Conservation (phyloP, 306 rosid species). For the Psophocarpus tetragonolobus region DNA sequence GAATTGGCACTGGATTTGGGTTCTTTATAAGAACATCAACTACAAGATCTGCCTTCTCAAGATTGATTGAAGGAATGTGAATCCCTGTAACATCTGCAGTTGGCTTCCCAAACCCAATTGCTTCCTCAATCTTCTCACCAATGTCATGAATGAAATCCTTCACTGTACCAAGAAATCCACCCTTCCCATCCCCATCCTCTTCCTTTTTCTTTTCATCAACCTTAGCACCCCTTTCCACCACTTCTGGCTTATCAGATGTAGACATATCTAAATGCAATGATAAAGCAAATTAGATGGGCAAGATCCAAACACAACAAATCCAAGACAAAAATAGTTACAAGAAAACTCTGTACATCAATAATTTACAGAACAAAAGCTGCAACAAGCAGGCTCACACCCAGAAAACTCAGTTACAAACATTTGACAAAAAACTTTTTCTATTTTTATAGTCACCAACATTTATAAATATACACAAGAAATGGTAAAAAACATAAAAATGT, state of each 20-base stretch:
- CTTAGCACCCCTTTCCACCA: conserved; percentile 49
- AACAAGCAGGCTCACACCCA: neutral
- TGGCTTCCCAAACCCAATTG: conserved; percentile 79
- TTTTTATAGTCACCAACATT: neutral
- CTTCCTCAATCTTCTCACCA: conserved; percentile 78
- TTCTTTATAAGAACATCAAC: conserved; percentile 77
- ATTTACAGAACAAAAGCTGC: neutral
- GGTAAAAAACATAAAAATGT: neutral
- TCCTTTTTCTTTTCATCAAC: conserved; percentile 40
- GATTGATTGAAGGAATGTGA: conserved; percentile 65
- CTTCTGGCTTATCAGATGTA: conserved; percentile 50
- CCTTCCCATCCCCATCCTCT: conserved; percentile 52
- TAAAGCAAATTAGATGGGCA: conserved; percentile 12
- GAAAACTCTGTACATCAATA: neutral
- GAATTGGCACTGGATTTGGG: conserved; percentile 83
- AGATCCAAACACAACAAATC: conserved; percentile 11
- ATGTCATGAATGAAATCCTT: conserved; percentile 76
- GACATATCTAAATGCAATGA: conserved; percentile 46
- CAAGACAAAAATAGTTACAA: neutral
- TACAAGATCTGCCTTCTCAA: conserved; percentile 64
- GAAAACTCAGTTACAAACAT: neutral
- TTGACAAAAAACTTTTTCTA: neutral
- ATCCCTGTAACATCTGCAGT: conserved; percentile 69
- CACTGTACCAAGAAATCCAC: conserved; percentile 65
- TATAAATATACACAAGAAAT: neutral